Base-by-base conservation (phyloP, 495 filamentous ascomycete genomes). In the Aspergillus incahuasiensis region DNA sequence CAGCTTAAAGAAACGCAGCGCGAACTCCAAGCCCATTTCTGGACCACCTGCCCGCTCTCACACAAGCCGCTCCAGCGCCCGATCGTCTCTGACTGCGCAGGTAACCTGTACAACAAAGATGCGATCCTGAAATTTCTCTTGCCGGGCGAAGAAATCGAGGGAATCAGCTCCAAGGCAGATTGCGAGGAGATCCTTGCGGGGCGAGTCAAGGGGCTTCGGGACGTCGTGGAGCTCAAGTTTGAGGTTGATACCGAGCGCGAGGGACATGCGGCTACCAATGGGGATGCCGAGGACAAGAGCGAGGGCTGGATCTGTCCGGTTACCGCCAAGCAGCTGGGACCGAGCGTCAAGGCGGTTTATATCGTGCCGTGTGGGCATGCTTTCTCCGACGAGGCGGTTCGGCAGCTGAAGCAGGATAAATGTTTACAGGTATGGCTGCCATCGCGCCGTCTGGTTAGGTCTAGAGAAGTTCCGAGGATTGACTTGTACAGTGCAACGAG, bases 281-380 rank as follows among this genome's bases (percentile, higher is more conserved):
- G 72, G 41, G 81, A 77, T 42, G 67, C 71, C 16, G 75, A 64
- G 18, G 76, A 72, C 38, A 81, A 77, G 46, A 67, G 72, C n/a
- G 75, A 81, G 62, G 72, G 76, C 28, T 92, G 87, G 80, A 80
- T 90, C 18, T 98, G 94, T 65, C 92, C 92, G 1, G 79, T 97
- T 21, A 91, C 89, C n/a, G 80, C 84, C 41, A 95, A 95, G 69
- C 82, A 86, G 67, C 71, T 98, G 45, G 95, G 95, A 1, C 82
- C 91, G 0, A 81, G 78, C 11, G 85, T 87, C 15, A 91, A 85
- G 72, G 76, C 89, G 9, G 90, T 95, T 16, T 98, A 97, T 68
- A 64, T 98, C 6, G 90, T 97, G 15, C 94, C 94, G 0, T 98
- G 94, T 63, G 94, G 94, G 1, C 95, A 97, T 79, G 95, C 89